Base-by-base conservation (phyloP, 2,329 filamentous ascomycete species). In the Aspergillus ochraceus region DNA sequence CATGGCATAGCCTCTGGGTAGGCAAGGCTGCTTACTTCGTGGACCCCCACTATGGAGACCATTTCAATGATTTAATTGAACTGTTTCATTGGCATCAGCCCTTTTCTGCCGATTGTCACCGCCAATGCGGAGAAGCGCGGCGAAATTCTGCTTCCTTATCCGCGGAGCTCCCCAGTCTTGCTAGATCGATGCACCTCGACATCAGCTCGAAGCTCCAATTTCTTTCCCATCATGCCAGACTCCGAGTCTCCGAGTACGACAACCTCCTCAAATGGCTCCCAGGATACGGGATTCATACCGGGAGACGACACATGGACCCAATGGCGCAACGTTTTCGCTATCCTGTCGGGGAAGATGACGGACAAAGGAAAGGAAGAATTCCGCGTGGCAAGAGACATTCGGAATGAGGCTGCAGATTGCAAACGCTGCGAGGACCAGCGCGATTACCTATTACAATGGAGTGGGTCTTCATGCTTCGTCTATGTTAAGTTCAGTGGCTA, bases 311-410 rank as follows among this genome's bases (percentile, higher is more conserved):
- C 72, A 22, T 77, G 70, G 64, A 79, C 78, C 39, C 76, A 79
- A 82, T 97, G 91, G 89, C 84, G 89, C 74, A 96, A 90, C 80
- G 90, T 92, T 81, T 97, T 96, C 83, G 86, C 86, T 68, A 90
- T 93, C 77, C 81, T 96, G 53, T 87, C 90, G 17, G 90, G 90
- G 58, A 81, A 84, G 69, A 88, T 95, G 79, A 89, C 86, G 19
- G 76, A 79, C 39, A 85, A 89, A 71, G 90, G 90, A 54, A 79
- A 84, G 64, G 86, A 89, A 71, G 85, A 90, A 78, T 97, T 92
- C 82, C 90, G 92, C 72, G 83, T 89, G 72, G 87, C 86, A 74
- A 87, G 88, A 64, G 92, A 96, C 80, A 81, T 84, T 57, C 83
- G 87, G 59, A 88, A 92, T 77, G 92, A 95, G 79, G 85, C 84